Base-by-base conservation (phyloP, 225 moss, liverwort and hornwort genomes). In the Straminergon stramineum region DNA sequence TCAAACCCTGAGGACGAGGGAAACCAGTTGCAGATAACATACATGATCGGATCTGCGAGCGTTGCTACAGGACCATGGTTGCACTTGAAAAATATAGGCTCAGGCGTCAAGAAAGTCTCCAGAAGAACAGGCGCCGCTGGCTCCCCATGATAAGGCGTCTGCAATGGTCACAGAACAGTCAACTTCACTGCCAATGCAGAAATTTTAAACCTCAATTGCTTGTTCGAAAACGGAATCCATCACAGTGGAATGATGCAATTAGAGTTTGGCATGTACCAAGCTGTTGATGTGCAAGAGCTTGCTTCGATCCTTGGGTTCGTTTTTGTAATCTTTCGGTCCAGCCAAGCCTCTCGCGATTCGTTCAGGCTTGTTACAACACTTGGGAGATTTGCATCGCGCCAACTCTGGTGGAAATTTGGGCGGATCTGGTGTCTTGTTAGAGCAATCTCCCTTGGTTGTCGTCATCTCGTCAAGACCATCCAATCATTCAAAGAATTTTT, bases 261-360 rank as follows among this genome's bases (percentile, higher is more conserved):
- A 87, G 81, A 89, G 69, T 79, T 90, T 87, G 67, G 34, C 77
- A 43, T 51, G 64, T 37, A 85, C 92, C 92, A 89, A 86, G 89
- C 84, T 92, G 70, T 91, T 91, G 76, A 87, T 87, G 84, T 75
- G 92, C 85, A 89, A 69, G 61, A 84, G 91, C 87, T 85, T 91
- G 92, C 87, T 92, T 69, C 92, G 89, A 32, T 86, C 86, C 51
- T 60, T 87, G 3, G 84, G 89, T 13, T 89, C 91, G 37, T 76
- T 43, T 48, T 85, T 81, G 81, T 89, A 87, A 68, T 89, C 87
- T 70, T 52, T 91, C 19, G 81, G 89, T 37, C 89, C 87, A 56
- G 39, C 45, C 81, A 91, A 87, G 67, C 90, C 89, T 68, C 80
- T 53, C 27, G 28, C 34, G 16, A 87, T 75, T 45, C 45, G 41